Conservation (phyloP, 2,329 filamentous ascomycete genomes). For the Sphaceloma murrayae region DNA sequence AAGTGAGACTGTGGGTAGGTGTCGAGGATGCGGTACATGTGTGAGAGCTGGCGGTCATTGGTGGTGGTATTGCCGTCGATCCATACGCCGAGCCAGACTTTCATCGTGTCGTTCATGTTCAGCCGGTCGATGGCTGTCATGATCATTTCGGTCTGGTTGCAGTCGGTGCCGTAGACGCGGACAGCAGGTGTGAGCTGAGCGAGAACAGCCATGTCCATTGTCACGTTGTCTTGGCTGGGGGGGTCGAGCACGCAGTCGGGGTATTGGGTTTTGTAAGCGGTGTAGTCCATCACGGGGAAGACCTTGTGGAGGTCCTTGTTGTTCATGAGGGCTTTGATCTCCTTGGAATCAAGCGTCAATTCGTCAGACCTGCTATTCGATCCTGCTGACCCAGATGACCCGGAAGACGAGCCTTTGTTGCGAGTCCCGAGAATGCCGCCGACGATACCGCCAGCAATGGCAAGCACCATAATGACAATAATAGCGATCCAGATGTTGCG, state of each 20-base stretch:
- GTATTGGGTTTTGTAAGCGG: conserved; percentile 81
- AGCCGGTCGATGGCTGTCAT: conserved; percentile 70
- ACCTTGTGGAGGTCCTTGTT: conserved; percentile 80
- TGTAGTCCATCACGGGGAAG: conserved; percentile 93
- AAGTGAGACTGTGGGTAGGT: conserved; percentile 45
- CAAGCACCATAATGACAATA: conserved; percentile 57
- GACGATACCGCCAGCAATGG: conserved; percentile 62
- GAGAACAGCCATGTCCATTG: conserved; percentile 79
- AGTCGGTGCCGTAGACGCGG: conserved; percentile 88
- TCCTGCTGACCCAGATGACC: conserved; percentile 18
- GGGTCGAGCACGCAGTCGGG: conserved; percentile 68
- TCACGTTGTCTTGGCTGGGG: conserved; percentile 88
- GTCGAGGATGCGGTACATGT: conserved; percentile 79
- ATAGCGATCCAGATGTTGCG: conserved; percentile 59
- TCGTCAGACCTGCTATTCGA: conserved; percentile 43
- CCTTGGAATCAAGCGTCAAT: conserved; percentile 59
- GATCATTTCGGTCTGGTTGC: conserved; percentile 94
- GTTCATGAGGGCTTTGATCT: conserved; percentile 74
- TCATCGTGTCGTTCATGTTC: conserved; percentile 60
- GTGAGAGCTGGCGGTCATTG: conserved; percentile 67
- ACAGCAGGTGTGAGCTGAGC: conserved; percentile 82
- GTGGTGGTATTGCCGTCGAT: conserved; percentile 76
- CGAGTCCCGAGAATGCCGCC: conserved; percentile 53
- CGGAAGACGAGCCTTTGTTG: conserved; percentile 23
- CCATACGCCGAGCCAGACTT: conserved; percentile 93